Conservation (phyloP, 345 rosid genomes). For the Eucalyptus sideroxylon region DNA sequence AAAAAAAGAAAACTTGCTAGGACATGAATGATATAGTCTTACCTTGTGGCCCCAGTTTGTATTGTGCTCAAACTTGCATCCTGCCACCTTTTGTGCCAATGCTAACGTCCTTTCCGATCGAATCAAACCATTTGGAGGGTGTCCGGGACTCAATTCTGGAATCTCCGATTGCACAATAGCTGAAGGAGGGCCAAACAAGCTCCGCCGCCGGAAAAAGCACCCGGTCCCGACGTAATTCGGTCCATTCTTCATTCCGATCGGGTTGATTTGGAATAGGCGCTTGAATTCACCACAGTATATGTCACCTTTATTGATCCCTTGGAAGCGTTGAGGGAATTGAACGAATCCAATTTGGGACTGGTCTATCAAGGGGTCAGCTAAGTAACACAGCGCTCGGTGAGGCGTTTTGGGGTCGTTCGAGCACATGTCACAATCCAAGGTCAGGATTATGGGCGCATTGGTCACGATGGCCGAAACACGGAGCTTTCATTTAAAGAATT, state of each 20-base stretch:
- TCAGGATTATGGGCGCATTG: conserved; percentile 55
- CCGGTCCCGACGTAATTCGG: conserved; percentile 46
- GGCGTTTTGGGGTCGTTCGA: conserved; percentile 60
- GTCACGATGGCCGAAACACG: conserved; percentile 65
- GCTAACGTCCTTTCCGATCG: conserved; percentile 1
- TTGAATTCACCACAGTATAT: conserved; percentile 32
- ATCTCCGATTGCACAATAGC: conserved; percentile 7
- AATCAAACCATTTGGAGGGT: conserved; percentile 11
- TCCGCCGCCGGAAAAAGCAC: conserved; percentile 46
- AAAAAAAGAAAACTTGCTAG: neutral
- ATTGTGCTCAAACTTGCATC: conserved; percentile 35
- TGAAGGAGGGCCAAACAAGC: conserved; percentile 36
- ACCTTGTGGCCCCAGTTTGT: conserved; percentile 66
- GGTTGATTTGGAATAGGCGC: conserved; percentile 21
- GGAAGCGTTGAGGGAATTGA: conserved; percentile 68
- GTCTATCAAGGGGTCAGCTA: conserved; percentile 15
- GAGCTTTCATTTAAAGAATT: conserved; percentile 17
- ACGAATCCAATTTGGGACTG: conserved; percentile 16
- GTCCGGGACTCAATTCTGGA: conserved; percentile 13
- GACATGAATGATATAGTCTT: neutral
- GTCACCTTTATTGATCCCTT: conserved; percentile 38
- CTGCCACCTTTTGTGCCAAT: conserved; percentile 40
- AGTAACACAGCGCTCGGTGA: conserved; percentile 36
- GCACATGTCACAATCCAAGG: conserved; percentile 74
- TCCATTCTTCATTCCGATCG: conserved; percentile 35